Percentiles rank a stretch among this genome's conserved stretches.
Conservation (phyloP, 1,284 basidiomycete genomes). For the Phenoliferia sp. region DNA sequence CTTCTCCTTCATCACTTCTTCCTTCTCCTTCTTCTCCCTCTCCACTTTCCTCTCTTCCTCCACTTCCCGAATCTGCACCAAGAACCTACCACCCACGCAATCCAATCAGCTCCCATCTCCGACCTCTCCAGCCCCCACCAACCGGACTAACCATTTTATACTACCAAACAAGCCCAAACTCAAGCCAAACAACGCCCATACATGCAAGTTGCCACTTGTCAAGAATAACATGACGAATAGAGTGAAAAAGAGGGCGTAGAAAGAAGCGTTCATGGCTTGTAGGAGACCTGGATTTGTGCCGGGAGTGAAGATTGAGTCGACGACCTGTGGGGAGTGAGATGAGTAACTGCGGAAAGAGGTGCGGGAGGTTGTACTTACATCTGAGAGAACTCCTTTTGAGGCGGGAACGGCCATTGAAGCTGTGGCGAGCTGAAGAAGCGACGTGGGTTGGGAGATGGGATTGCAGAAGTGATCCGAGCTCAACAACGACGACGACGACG, state of each 20-base stretch:
- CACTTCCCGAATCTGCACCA: slow-evolving; percentile 23
- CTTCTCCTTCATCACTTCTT: not conserved
- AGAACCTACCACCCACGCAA: slow-evolving; percentile 18
- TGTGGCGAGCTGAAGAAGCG: too few species aligned
- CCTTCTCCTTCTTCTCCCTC: slow-evolving; percentile 12
- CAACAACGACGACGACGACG: too few species aligned
- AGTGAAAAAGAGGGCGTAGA: slow-evolving; percentile 43
- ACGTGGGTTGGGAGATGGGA: too few species aligned
- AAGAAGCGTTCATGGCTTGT: slow-evolving; percentile 42
- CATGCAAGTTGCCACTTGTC: slow-evolving; percentile 42
- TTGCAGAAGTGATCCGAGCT: too few species aligned
- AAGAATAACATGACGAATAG: slow-evolving; percentile 38
- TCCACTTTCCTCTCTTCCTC: slow-evolving; percentile 20
- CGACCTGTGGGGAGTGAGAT: slow-evolving; percentile 7
- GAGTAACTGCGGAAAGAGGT: not conserved
- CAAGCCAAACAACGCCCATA: slow-evolving; percentile 40
- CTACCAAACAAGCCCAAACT: slow-evolving; percentile 40
- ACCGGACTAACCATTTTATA: slow-evolving; percentile 41
- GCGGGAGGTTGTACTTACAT: too few species aligned
- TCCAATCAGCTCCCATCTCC: too few species aligned
- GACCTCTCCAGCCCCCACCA: not conserved
- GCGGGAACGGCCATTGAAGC: too few species aligned
- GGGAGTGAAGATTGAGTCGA: slow-evolving; percentile 29
- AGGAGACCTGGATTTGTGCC: slow-evolving; percentile 33
- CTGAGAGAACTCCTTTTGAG: not conserved